Conservation (phyloP, 805 yeast species). For the Wickerhamiella domercqiae region DNA sequence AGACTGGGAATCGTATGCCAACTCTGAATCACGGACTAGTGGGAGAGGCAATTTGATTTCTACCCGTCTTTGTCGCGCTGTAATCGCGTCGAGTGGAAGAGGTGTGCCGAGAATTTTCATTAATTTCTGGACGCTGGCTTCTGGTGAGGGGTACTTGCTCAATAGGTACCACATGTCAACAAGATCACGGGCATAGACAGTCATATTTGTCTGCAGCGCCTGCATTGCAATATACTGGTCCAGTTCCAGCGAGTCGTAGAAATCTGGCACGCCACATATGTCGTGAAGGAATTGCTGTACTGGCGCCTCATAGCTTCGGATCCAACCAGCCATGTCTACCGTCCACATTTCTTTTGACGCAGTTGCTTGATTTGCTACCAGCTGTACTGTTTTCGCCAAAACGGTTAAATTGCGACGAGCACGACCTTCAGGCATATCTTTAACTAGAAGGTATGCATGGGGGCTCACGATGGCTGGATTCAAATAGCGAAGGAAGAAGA, state of each 20-base stretch:
- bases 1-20: constrained; percentile 16
- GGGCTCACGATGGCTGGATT: constrained; percentile 90
- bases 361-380: constrained; percentile 71
- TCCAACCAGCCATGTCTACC: constrained; percentile 18
- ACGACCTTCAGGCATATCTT: constrained; percentile 24
- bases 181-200: constrained; percentile 24
- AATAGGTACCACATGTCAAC: constrained; percentile 24
- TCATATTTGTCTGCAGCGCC: constrained; percentile 21
- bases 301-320: constrained; percentile 19
- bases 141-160: constrained; percentile 18
- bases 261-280: constrained; percentile 28
- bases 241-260: constrained; percentile 26
- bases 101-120: constrained; percentile 21
- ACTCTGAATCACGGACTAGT: constrained; percentile 20
- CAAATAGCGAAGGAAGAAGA: constrained; percentile 60
- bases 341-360: constrained; percentile 35
- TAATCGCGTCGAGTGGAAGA: constrained; percentile 15
- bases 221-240: constrained; percentile 27
- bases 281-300: constrained; percentile 23
- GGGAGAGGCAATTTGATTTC: constrained; percentile 22
- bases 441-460: constrained; percentile 35
- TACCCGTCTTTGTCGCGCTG: constrained; percentile 20
- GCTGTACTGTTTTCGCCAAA: constrained; percentile 70
- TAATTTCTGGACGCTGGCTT: constrained; percentile 9
- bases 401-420: constrained; percentile 56